phyloP scores from a whole-genome alignment of 2,329 filamentous ascomycete genomes.

The Fusarium haematococcum region DNA sequence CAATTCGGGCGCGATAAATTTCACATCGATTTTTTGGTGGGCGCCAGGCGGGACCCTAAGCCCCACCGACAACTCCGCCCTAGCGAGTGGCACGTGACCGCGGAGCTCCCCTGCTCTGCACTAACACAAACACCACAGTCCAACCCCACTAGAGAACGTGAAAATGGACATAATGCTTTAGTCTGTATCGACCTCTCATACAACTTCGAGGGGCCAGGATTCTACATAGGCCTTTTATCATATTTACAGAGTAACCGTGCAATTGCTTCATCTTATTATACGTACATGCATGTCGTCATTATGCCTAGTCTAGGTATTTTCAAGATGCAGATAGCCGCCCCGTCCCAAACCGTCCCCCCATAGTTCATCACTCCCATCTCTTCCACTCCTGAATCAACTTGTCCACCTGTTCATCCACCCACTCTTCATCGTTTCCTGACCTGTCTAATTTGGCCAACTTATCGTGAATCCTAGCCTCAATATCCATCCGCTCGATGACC shows the following conservation, averaged over 20 bases:
- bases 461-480: slow-evolving; percentile 70
- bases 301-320: slow-evolving; percentile 30
- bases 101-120: background rate
- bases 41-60: slow-evolving; percentile 52
- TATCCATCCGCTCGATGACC: slow-evolving; percentile 68
- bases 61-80: slow-evolving; percentile 42
- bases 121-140: background rate
- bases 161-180: background rate
- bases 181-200: background rate
- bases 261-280: slow-evolving; percentile 30
- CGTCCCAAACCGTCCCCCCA: background rate
- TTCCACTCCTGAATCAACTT: slow-evolving; percentile 68
- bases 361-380: slow-evolving; percentile 63
- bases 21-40: slow-evolving; percentile 50
- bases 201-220: background rate
- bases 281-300: slow-evolving; percentile 37
- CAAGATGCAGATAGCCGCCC: slow-evolving; percentile 31
- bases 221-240: slow-evolving; percentile 11
- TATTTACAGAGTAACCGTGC: slow-evolving; percentile 32
- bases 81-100: slow-evolving; percentile 44
- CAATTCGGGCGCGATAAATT: slow-evolving; percentile 52
- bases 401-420: slow-evolving; percentile 58
- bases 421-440: slow-evolving; percentile 49
- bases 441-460: slow-evolving; percentile 60
- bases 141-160: background rate